phyloP scores from a whole-genome alignment of 345 rosid species.

The Erucastrum elatum region DNA sequence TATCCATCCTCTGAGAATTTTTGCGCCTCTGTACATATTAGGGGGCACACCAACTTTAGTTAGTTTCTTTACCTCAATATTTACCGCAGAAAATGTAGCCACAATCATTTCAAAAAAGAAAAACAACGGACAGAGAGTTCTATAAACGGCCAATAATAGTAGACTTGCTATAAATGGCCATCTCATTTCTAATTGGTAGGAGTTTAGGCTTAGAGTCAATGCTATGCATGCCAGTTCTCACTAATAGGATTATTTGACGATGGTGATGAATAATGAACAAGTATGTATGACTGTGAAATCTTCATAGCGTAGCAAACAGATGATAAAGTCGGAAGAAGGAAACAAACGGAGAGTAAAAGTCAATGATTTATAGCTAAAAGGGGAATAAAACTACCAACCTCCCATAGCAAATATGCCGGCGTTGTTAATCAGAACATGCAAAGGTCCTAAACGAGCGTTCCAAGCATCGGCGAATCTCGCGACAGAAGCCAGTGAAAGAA shows the following conservation, averaged over 20 bases:
- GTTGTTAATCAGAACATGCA: constrained; percentile 91
- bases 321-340: neutral
- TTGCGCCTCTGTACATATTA: constrained; percentile 60
- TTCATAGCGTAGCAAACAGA: neutral
- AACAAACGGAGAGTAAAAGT: neutral
- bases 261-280: neutral
- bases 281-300: neutral
- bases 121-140: constrained; percentile 5
- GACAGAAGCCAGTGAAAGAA: constrained; percentile 87
- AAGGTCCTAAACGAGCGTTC: constrained; percentile 71
- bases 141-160: neutral
- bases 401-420: constrained; percentile 87
- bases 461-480: constrained; percentile 72
- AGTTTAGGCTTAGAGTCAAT: neutral
- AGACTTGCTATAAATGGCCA: neutral
- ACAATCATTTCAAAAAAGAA: neutral
- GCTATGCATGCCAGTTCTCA: neutral
- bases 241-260: neutral
- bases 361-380: neutral
- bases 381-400: constrained; percentile 27
- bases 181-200: neutral
- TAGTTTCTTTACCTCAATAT: neutral
- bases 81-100: neutral
- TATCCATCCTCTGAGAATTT: constrained; percentile 84
- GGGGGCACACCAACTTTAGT: constrained; percentile 27